Conservation (phyloP, 2,329 filamentous ascomycete species). For the Talaromyces pinophilus region DNA sequence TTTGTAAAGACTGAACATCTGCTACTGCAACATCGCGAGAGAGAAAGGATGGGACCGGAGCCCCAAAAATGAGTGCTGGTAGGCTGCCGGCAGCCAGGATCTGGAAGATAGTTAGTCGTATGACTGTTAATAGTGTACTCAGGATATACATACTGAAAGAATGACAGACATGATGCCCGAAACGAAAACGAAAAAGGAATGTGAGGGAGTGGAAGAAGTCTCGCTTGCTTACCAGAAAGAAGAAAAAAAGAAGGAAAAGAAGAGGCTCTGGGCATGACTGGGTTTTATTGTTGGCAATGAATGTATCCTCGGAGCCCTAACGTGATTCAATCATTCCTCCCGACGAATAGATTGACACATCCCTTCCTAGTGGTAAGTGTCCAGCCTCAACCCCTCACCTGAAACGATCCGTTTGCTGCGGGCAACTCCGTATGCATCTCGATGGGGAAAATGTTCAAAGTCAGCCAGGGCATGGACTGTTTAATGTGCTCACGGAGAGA, state of each 20-base stretch:
- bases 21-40: constrained; percentile 20
- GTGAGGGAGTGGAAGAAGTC: constrained; percentile 24
- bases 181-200: constrained; percentile 14
- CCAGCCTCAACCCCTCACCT: neutral
- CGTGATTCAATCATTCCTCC: neutral
- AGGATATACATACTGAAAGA: constrained; percentile 19
- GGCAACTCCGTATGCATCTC: constrained; percentile 1
- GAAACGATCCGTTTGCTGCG: constrained; percentile 12
- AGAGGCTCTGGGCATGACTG: neutral
- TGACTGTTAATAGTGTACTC: neutral
- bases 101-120: neutral
- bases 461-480: constrained; percentile 12
- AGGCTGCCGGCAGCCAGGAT: constrained; percentile 25
- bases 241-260: neutral
- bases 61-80: constrained; percentile 23
- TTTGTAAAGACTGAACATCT: constrained; percentile 15
- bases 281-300: neutral
- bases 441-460: neutral
- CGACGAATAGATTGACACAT: neutral
- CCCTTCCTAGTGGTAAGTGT: neutral
- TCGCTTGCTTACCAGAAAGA: constrained; percentile 23
- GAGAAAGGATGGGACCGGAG: constrained; percentile 22
- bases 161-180: constrained; percentile 23
- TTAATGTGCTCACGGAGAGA: neutral
- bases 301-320: neutral